A percentile compares a stretch with the other conserved stretches of the same genome.
phyloP scores from a whole-genome alignment of 768 basidiomycete genomes.

The Phaffia australis region DNA sequence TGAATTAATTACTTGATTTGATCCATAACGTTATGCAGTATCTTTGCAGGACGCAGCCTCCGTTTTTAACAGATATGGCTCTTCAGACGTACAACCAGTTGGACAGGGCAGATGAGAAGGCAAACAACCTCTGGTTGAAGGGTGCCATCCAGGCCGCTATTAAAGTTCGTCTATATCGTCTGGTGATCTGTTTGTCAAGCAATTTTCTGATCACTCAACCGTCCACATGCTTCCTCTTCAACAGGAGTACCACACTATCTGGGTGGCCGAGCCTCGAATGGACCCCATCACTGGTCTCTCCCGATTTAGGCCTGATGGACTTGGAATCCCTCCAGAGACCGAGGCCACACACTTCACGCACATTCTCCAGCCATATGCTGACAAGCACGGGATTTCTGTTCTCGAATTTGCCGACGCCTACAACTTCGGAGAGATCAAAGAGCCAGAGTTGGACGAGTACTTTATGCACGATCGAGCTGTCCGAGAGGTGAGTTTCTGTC shows the following conservation, averaged over 20 bases:
- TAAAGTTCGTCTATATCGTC: conserved; percentile 41
- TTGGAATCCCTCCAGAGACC: conserved; percentile 96
- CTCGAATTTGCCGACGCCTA: conserved; percentile 96
- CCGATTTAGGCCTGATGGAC: conserved; percentile 81
- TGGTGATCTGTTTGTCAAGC: not conserved
- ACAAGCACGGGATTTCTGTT: conserved; percentile 81
- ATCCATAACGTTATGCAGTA: conserved; percentile 49
- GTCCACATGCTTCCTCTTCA: no score
- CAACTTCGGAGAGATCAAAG: conserved; percentile 68
- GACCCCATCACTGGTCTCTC: conserved; percentile 91
- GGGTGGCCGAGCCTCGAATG: conserved; percentile 88
- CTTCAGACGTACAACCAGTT: conserved; percentile 95
- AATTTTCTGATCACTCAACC: no score
- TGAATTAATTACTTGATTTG: not conserved
- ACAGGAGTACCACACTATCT: conserved; percentile 86
- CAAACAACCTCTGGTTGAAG: conserved; percentile 84
- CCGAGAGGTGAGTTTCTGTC: conserved; percentile 68
- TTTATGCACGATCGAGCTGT: conserved; percentile 95
- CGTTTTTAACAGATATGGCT: conserved; percentile 97
- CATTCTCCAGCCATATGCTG: conserved; percentile 87
- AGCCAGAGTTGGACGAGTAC: conserved; percentile 88
- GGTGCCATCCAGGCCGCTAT: conserved; percentile 93
- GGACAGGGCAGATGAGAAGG: conserved; percentile 66
- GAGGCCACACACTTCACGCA: conserved; percentile 98
- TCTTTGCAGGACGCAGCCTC: conserved; percentile 88